A percentile compares a stretch with the other conserved stretches of the same genome.
Evolutionary conservation across 1,139 yeast species (phyloP).

Genomic region (Pichia sp.): DNA sequence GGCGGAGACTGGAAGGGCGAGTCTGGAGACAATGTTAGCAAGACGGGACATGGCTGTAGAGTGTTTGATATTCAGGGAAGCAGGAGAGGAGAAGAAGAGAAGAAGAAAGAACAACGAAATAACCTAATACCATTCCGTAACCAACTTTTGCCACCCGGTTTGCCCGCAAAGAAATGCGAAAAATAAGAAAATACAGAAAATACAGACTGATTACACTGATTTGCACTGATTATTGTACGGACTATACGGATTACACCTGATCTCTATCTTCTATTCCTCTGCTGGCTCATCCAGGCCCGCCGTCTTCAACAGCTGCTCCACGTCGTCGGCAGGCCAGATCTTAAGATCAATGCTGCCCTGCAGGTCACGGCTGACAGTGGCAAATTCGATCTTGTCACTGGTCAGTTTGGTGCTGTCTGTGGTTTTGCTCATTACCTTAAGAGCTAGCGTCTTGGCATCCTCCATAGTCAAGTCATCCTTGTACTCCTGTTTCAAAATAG

Average conservation of each 20-base stretch:
- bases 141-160: background rate
- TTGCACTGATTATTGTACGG: too few relatives aligned
- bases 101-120: too few relatives aligned
- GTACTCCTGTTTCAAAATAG: conserved; percentile 90
- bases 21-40: conserved; percentile 48
- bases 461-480: conserved; percentile 71
- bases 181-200: too few relatives aligned
- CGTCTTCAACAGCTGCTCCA: conserved; percentile 59
- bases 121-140: too few relatives aligned
- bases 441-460: conserved; percentile 82
- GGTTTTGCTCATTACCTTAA: conserved; percentile 89
- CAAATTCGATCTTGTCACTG: conserved; percentile 84
- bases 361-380: conserved; percentile 55
- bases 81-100: too few relatives aligned
- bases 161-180: background rate
- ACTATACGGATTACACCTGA: too few relatives aligned
- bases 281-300: too few relatives aligned
- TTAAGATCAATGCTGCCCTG: conserved; percentile 55
- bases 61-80: too few relatives aligned
- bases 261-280: too few relatives aligned
- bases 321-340: conserved; percentile 75
- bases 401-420: conserved; percentile 85
- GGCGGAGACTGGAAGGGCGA: conserved; percentile 68
- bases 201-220: too few relatives aligned
- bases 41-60: conserved; percentile 69